These are phyloP conservation scores for Dalechampia spathulata DNA, from an alignment of 441 rosid genomes.

Conservation along the genomic window DNA sequence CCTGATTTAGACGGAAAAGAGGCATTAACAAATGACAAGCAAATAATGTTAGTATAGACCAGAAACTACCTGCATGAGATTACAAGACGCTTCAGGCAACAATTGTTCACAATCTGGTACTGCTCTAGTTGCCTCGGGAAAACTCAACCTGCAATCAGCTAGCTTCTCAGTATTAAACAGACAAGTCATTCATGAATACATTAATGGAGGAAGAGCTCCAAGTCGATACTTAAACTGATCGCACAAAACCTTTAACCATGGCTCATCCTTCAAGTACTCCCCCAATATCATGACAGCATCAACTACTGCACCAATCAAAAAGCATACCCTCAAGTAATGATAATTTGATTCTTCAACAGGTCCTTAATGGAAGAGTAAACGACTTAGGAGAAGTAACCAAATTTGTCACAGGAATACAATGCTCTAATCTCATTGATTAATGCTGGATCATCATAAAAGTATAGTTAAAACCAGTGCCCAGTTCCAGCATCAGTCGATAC, in stretches of 20 bases:
- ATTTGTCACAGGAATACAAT: not conserved
- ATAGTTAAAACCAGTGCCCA: not conserved
- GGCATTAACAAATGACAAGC: too few relatives aligned
- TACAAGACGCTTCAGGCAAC: slow-evolving; percentile 29
- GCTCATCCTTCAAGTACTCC: slow-evolving; percentile 74
- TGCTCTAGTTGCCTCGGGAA: slow-evolving; percentile 30
- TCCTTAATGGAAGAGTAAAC: too few relatives aligned
- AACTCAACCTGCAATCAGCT: slow-evolving; percentile 43
- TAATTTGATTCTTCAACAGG: too few relatives aligned
- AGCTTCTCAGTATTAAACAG: too few relatives aligned
- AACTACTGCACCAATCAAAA: slow-evolving; percentile 41
- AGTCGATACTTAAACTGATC: slow-evolving; percentile 48
- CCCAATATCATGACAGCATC: slow-evolving; percentile 65
- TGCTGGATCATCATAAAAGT: not conserved
- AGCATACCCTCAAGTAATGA: too few relatives aligned
- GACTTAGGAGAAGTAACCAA: too few relatives aligned
- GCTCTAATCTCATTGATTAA: not conserved
- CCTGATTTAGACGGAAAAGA: slow-evolving; percentile 18
- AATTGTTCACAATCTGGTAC: slow-evolving; percentile 25
- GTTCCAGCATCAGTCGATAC: too few relatives aligned
- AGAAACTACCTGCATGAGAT: slow-evolving; percentile 40
- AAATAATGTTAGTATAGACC: not conserved
- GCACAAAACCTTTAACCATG: slow-evolving; percentile 76
- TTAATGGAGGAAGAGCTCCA: too few relatives aligned
- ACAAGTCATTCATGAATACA: too few relatives aligned